phyloP scores from a whole-genome alignment of 2,329 filamentous ascomycete species.

The Saccharata proteae region DNA sequence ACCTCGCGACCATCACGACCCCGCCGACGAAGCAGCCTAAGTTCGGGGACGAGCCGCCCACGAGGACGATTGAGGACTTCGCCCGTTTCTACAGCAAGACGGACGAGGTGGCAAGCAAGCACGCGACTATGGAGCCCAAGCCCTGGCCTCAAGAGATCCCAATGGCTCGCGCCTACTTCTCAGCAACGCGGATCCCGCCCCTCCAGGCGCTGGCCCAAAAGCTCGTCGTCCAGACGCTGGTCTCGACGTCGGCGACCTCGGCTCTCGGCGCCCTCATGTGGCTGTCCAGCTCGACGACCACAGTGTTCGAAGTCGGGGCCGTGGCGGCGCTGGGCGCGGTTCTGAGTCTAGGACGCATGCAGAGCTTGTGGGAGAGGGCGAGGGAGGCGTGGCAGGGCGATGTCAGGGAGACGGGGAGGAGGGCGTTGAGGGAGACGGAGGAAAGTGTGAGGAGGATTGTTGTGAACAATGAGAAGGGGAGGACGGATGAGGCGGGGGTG shows the following conservation, averaged over 20 bases:
- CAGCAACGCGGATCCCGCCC: slow-evolving; percentile 28
- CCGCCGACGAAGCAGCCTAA: background rate
- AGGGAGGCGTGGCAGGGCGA: slow-evolving; percentile 39
- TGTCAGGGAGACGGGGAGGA: slow-evolving; percentile 44
- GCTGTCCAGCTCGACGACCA: slow-evolving; percentile 35
- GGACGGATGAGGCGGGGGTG: slow-evolving; percentile 18
- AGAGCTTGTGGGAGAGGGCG: slow-evolving; percentile 45
- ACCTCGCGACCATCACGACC: slow-evolving; percentile 1
- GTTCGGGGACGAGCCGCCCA: background rate
- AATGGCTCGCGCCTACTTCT: slow-evolving; percentile 45
- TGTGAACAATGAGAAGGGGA: slow-evolving; percentile 27
- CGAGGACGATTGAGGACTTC: too few relatives aligned
- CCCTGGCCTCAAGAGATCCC: slow-evolving; percentile 69
- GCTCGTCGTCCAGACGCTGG: slow-evolving; percentile 58
- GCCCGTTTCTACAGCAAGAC: too few relatives aligned
- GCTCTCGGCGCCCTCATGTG: slow-evolving; percentile 45
- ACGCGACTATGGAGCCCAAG: too few relatives aligned
- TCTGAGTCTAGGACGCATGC: slow-evolving; percentile 45
- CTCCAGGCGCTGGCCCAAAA: slow-evolving; percentile 34
- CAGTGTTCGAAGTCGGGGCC: slow-evolving; percentile 43
- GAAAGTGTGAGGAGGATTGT: slow-evolving; percentile 36
- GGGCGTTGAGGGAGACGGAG: slow-evolving; percentile 43
- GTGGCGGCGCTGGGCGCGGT: slow-evolving; percentile 47
- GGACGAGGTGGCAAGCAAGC: background rate
- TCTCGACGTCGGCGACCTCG: slow-evolving; percentile 49